Conservation (phyloP, 257 asterid species). For the Solanum sitiens region DNA sequence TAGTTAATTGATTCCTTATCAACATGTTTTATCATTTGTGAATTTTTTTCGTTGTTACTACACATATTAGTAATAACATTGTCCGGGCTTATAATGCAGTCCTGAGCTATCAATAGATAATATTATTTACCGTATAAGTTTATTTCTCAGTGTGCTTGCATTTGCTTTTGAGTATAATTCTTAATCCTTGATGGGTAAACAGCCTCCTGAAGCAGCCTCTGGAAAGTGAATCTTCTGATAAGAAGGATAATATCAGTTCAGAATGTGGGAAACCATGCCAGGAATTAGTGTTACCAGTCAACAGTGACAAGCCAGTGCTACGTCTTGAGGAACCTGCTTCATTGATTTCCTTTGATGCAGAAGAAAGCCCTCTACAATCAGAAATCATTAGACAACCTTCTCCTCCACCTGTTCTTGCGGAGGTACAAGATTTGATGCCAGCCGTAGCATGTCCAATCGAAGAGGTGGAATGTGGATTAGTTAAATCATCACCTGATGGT, state of each 20-base stretch:
- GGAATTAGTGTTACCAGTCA: conserved; percentile 32
- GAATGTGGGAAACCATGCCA: conserved; percentile 30
- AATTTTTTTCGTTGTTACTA: not conserved
- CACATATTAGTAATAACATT: not conserved
- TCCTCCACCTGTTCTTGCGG: conserved; percentile 76
- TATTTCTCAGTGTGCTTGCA: not conserved
- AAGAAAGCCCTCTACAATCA: conserved; percentile 34
- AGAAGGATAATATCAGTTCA: conserved; percentile 30
- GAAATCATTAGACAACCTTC: conserved; percentile 68
- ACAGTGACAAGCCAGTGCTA: conserved; percentile 20
- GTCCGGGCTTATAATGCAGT: not conserved
- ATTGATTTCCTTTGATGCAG: conserved; percentile 67
- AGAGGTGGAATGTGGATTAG: conserved; percentile 30
- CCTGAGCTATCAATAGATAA: not conserved
- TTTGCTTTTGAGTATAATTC: not conserved
- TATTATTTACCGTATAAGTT: not conserved
- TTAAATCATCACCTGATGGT: conserved; percentile 34
- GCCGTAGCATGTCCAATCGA: conserved; percentile 22
- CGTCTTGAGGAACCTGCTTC: conserved; percentile 50
- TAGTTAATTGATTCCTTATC: not conserved
- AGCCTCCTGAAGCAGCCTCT: conserved; percentile 33
- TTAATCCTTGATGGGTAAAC: conserved; percentile 22
- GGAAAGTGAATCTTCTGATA: conserved; percentile 28
- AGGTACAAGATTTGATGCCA: conserved; percentile 75
- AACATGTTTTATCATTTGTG: not conserved